Percentiles rank a stretch among this genome's conserved stretches.
phyloP scores from a whole-genome alignment of 164 flowering plant species.

The Vitis riparia region DNA sequence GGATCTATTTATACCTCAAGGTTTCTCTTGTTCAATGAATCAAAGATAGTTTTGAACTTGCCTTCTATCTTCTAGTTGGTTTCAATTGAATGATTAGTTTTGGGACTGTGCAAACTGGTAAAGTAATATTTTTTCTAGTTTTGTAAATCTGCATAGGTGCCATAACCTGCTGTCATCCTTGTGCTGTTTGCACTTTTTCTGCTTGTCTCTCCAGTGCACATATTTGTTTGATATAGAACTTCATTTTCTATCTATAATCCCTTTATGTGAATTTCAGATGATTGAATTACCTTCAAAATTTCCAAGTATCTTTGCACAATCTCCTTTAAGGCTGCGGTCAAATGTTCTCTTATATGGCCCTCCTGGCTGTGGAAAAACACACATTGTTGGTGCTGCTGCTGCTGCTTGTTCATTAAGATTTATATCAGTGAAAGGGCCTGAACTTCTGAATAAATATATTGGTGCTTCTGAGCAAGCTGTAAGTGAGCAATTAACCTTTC shows the following conservation, averaged over 20 bases:
- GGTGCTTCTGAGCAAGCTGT: constrained; percentile 99
- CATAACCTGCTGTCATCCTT: too few relatives aligned
- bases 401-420: constrained; percentile 92
- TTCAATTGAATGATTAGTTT: too few relatives aligned
- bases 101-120: too few relatives aligned
- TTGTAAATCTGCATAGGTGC: too few relatives aligned
- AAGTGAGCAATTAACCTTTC: constrained; percentile 24
- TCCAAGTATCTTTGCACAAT: constrained; percentile 70
- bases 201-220: background rate
- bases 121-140: too few relatives aligned
- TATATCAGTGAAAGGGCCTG: constrained; percentile 96
- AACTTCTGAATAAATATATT: constrained; percentile 90
- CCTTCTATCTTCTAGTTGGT: background rate
- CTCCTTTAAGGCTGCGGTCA: constrained; percentile 86
- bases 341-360: constrained; percentile 98
- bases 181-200: too few relatives aligned
- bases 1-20: background rate
- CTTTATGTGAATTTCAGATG: constrained; percentile 50
- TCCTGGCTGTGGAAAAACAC: constrained; percentile 99
- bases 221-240: background rate
- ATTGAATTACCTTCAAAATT: constrained; percentile 90
- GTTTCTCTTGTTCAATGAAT: background rate
- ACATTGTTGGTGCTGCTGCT: constrained; percentile 97
- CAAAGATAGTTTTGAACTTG: background rate
- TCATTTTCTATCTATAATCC: background rate